Evolutionary conservation across 495 filamentous ascomycete species (phyloP).

Genomic region (Polyplosphaeria fusca): DNA sequence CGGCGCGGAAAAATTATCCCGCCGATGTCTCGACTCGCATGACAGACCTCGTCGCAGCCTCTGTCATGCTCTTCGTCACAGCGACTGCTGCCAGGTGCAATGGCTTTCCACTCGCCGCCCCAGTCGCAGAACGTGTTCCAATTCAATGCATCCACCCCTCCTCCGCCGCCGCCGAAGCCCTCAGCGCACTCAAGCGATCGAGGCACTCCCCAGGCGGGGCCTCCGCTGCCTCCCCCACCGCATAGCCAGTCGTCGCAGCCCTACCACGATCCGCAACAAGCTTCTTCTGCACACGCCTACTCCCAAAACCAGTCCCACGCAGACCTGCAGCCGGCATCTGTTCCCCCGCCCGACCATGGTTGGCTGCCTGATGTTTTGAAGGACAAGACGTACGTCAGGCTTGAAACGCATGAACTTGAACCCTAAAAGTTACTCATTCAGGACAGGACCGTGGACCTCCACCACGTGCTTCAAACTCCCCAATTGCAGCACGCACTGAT

Average conservation of each 20-base stretch:
- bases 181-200: slow-evolving; percentile 33
- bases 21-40: too few species aligned
- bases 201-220: slow-evolving; percentile 39
- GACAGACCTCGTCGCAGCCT: too few species aligned
- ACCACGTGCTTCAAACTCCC: slow-evolving; percentile 38
- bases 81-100: too few species aligned
- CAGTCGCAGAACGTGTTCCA: slow-evolving; percentile 35
- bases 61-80: too few species aligned
- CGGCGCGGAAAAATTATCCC: too few species aligned
- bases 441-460: slow-evolving; percentile 41
- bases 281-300: slow-evolving; percentile 10
- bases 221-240: slow-evolving; percentile 43
- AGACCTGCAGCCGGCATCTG: neutral
- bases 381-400: slow-evolving; percentile 40
- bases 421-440: slow-evolving; percentile 17
- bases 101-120: slow-evolving; percentile 32
- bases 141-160: slow-evolving; percentile 41
- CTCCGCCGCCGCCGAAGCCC: slow-evolving; percentile 45
- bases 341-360: slow-evolving; percentile 39
- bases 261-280: slow-evolving; percentile 22
- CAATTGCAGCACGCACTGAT: slow-evolving; percentile 42
- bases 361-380: slow-evolving; percentile 42
- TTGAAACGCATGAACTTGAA: neutral
- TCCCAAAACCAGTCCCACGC: slow-evolving; percentile 24
- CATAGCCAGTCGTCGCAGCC: slow-evolving; percentile 26